Evolutionary conservation across 768 basidiomycete genomes (phyloP).

Genomic region (Leccinum incarnatum): DNA sequence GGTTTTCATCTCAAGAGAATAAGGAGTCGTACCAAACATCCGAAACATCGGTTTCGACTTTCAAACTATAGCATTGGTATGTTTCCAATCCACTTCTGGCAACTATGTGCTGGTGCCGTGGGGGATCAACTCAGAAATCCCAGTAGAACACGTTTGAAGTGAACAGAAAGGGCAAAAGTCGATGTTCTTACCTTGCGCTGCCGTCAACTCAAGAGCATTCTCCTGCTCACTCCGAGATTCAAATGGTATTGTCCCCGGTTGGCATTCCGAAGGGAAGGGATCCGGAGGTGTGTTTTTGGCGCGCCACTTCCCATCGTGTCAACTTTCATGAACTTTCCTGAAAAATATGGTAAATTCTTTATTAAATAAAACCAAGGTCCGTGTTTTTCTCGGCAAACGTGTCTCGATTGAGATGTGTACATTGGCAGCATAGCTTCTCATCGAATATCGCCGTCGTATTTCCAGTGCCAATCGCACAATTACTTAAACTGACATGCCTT

Average conservation of each 20-base stretch:
- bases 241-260: background rate
- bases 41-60: too few relatives aligned
- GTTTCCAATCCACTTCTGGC: too few relatives aligned
- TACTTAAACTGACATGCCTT: background rate
- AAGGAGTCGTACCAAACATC: too few relatives aligned
- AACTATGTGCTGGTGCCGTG: too few relatives aligned
- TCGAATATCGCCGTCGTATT: background rate
- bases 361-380: background rate
- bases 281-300: background rate
- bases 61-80: too few relatives aligned
- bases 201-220: background rate
- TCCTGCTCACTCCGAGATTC: background rate
- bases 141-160: background rate
- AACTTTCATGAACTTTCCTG: background rate
- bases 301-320: background rate
- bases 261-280: background rate
- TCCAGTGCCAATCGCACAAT: background rate
- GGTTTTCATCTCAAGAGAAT: too few relatives aligned
- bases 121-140: too few relatives aligned
- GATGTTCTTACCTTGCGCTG: background rate
- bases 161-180: background rate
- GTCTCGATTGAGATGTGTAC: background rate
- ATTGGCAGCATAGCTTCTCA: background rate
- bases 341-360: background rate
- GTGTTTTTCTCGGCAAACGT: background rate